phyloP scores from a whole-genome alignment of 2,329 filamentous ascomycete species.

The Orbilia oligospora region DNA sequence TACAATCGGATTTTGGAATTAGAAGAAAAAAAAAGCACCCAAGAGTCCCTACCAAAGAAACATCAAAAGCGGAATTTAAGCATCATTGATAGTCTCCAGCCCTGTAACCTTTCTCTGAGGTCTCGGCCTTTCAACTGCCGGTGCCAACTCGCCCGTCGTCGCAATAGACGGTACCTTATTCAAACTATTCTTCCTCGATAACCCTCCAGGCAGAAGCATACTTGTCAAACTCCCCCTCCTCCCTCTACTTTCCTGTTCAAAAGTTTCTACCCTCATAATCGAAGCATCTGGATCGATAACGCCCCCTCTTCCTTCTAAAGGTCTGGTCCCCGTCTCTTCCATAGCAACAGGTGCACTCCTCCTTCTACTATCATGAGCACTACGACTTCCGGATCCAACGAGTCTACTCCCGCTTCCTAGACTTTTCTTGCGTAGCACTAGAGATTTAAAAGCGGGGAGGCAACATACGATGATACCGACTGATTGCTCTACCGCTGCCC shows the following conservation, averaged over 20 bases:
- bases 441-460: conserved; percentile 44
- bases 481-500: conserved; percentile 34
- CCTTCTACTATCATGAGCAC: conserved; percentile 10
- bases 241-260: conserved; percentile 15
- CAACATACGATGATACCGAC: conserved; percentile 48
- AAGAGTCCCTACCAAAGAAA: not conserved
- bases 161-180: not conserved
- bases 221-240: conserved; percentile 14
- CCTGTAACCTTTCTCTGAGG: conserved; percentile 18
- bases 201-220: not conserved
- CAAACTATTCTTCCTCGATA: conserved; percentile 18
- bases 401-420: not conserved
- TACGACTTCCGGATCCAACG: conserved; percentile 7
- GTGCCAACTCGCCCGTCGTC: not conserved
- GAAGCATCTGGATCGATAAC: conserved; percentile 27
- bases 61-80: not conserved
- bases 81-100: conserved; percentile 14
- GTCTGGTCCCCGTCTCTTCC: conserved; percentile 12
- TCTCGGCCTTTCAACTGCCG: not conserved
- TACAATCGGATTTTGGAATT: not conserved
- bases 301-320: conserved; percentile 6
- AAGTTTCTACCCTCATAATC: conserved; percentile 50
- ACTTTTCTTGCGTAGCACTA: conserved; percentile 8
- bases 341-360: conserved; percentile 19
- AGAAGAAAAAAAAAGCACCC: not conserved